Conservation (phyloP, 2,329 filamentous ascomycete species). For the Pyrenophora teres region DNA sequence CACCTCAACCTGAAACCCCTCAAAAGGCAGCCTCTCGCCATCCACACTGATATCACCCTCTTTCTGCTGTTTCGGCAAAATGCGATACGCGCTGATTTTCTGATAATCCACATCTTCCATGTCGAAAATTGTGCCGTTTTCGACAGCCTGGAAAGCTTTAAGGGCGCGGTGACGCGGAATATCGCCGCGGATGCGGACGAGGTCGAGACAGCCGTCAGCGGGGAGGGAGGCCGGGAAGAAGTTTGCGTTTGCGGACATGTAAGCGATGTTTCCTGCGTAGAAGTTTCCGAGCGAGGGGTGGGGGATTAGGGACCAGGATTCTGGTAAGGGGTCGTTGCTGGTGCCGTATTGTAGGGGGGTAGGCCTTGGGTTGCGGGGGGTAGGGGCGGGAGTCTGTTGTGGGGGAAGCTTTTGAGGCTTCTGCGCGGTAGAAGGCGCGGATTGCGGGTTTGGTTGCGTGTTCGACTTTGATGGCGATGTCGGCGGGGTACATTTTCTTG, state of each 20-base stretch:
- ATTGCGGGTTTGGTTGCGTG: conserved; percentile 76
- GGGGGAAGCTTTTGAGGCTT: conserved; percentile 30
- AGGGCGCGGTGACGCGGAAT: conserved; percentile 69
- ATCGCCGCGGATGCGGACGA: conserved; percentile 79
- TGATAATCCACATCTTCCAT: conserved; percentile 76
- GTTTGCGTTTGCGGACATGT: conserved; percentile 83
- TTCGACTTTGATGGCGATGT: conserved; percentile 83
- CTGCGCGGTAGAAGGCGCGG: conserved; percentile 68
- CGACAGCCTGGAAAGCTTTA: conserved; percentile 71
- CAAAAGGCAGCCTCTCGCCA: conserved; percentile 84
- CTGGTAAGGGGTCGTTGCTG: conserved; percentile 73
- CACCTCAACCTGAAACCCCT: conserved; percentile 88
- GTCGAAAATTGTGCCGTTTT: conserved; percentile 78
- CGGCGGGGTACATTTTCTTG: conserved; percentile 83
- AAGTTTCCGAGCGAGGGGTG: conserved; percentile 86
- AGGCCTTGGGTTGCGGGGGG: conserved; percentile 53
- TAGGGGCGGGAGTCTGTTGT: conserved; percentile 30
- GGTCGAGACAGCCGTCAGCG: conserved; percentile 82
- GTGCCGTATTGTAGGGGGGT: conserved; percentile 80
- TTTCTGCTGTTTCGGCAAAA: conserved; percentile 69
- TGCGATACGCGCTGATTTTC: conserved; percentile 85
- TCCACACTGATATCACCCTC: conserved; percentile 89
- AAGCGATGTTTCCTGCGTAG: conserved; percentile 93
- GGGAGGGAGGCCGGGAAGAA: conserved; percentile 86
- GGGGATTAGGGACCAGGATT: conserved; percentile 74